Percentiles rank a stretch among this genome's conserved stretches.
phyloP scores from a whole-genome alignment of 164 flowering plant species.

The Liriodendron chinense region DNA sequence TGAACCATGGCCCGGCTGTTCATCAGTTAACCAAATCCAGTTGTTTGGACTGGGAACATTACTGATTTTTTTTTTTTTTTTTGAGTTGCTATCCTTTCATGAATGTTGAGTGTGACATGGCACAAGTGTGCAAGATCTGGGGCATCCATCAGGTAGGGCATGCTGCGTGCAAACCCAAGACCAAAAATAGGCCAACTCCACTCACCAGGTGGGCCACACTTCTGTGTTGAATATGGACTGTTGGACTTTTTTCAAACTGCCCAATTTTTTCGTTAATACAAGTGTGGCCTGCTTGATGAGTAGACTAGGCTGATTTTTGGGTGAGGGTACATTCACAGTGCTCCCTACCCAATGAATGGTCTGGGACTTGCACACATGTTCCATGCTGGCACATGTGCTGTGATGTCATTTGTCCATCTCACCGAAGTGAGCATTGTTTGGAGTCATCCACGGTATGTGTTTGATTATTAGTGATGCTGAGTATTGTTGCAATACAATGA shows the following conservation, averaged over 20 bases:
- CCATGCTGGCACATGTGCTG: not conserved
- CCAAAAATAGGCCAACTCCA: not conserved
- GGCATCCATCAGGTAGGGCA: not conserved
- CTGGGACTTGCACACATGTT: not conserved
- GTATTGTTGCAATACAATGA: too few relatives aligned
- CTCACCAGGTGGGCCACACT: not conserved
- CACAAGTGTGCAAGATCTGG: not conserved
- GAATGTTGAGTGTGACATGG: not conserved
- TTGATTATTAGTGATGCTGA: too few relatives aligned
- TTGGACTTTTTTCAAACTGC: not conserved
- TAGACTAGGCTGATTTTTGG: not conserved
- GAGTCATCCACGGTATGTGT: too few relatives aligned
- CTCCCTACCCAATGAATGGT: not conserved
- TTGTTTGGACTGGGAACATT: not conserved
- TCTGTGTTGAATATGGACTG: not conserved
- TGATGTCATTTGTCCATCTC: too few relatives aligned
- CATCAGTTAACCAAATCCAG: too few relatives aligned
- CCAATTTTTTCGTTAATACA: too few relatives aligned
- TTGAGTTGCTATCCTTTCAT: not conserved
- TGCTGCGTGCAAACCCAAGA: not conserved
- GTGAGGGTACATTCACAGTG: not conserved
- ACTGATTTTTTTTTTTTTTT: too few relatives aligned
- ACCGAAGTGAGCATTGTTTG: too few relatives aligned
- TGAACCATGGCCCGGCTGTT: not conserved
- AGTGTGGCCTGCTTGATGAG: not conserved